A percentile compares a stretch with the other conserved stretches of the same genome.
These are phyloP conservation scores for Letharia lupina DNA, from an alignment of 495 filamentous ascomycete species.

Conservation along the genomic window DNA sequence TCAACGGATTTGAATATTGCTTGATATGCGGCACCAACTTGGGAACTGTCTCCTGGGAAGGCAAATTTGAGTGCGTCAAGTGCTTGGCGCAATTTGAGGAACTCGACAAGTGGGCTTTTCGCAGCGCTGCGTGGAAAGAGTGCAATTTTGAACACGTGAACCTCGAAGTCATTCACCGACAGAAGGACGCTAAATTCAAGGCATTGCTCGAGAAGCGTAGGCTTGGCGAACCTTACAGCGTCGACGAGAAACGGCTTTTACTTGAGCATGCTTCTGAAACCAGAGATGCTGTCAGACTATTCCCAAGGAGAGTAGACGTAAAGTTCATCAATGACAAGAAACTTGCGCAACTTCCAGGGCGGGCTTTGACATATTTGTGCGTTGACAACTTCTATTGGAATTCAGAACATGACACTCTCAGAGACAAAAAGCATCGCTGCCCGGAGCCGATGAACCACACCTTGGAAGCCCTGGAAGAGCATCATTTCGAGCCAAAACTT, in stretches of 20 bases:
- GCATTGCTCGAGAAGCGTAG: slow-evolving; percentile 44
- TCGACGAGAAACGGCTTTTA: slow-evolving; percentile 35
- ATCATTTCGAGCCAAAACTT: slow-evolving; percentile 11
- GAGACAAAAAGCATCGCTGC: slow-evolving; percentile 22
- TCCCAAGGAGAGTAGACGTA: slow-evolving; percentile 37
- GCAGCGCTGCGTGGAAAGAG: slow-evolving; percentile 28
- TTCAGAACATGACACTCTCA: slow-evolving; percentile 17
- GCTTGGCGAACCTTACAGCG: slow-evolving; percentile 33
- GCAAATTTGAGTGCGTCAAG: slow-evolving; percentile 31
- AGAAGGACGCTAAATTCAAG: slow-evolving; percentile 42
- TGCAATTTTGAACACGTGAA: slow-evolving; percentile 32
- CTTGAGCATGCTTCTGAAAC: slow-evolving; percentile 39
- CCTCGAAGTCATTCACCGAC: slow-evolving; percentile 45
- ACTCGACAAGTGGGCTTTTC: slow-evolving; percentile 23
- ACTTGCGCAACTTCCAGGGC: slow-evolving; percentile 30
- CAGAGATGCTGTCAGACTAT: slow-evolving; percentile 39
- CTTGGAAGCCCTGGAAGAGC: slow-evolving; percentile 15
- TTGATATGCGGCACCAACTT: slow-evolving; percentile 30
- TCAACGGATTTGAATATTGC: slow-evolving; percentile 34
- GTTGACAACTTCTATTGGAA: slow-evolving; percentile 27
- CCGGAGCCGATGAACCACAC: slow-evolving; percentile 21
- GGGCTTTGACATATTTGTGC: slow-evolving; percentile 18
- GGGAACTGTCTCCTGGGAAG: slow-evolving; percentile 1
- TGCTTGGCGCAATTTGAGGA: slow-evolving; percentile 17
- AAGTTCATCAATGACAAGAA: slow-evolving; percentile 31